phyloP scores from a whole-genome alignment of 192 early-diverging fungal species.

The Podila clonocystis region DNA sequence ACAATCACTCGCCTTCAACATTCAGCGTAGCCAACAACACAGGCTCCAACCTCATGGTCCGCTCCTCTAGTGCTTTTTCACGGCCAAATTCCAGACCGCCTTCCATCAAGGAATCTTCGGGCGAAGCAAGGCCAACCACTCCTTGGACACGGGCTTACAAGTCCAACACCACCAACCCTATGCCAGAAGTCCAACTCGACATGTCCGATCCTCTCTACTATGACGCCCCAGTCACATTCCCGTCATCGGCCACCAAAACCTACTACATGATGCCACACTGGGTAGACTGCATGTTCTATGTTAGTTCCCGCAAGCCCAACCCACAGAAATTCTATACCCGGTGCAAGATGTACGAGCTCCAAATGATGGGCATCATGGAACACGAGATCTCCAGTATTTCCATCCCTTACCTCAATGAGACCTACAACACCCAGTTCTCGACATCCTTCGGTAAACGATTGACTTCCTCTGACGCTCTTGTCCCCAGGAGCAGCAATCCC shows the following conservation, averaged over 20 bases:
- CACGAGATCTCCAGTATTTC: conserved; percentile 63
- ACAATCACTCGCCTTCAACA: conserved; percentile 29
- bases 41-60: conserved; percentile 18
- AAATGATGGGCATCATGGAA: conserved; percentile 83
- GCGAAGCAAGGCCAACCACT: conserved; percentile 15
- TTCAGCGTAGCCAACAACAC: conserved; percentile 19
- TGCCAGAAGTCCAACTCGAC: conserved; percentile 47
- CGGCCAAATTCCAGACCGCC: conserved; percentile 23
- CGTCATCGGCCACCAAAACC: conserved; percentile 29
- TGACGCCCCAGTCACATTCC: conserved; percentile 49
- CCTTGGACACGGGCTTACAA: conserved; percentile 21
- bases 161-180: conserved; percentile 9
- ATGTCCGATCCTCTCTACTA: conserved; percentile 62
- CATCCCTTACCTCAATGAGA: conserved; percentile 61
- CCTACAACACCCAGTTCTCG: conserved; percentile 24
- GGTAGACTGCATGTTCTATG: conserved; percentile 93
- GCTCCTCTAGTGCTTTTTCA: conserved; percentile 17
- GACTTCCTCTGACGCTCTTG: conserved; percentile 24
- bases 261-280: conserved; percentile 88
- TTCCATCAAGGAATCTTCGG: conserved; percentile 34
- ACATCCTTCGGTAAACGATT: conserved; percentile 32
- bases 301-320: conserved; percentile 58
- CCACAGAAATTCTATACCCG: conserved; percentile 69
- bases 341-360: conserved; percentile 88
- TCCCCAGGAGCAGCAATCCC: conserved; percentile 1